Conservation (phyloP, 1,139 yeast species). For the Sugiyamaella grinbergsii region DNA sequence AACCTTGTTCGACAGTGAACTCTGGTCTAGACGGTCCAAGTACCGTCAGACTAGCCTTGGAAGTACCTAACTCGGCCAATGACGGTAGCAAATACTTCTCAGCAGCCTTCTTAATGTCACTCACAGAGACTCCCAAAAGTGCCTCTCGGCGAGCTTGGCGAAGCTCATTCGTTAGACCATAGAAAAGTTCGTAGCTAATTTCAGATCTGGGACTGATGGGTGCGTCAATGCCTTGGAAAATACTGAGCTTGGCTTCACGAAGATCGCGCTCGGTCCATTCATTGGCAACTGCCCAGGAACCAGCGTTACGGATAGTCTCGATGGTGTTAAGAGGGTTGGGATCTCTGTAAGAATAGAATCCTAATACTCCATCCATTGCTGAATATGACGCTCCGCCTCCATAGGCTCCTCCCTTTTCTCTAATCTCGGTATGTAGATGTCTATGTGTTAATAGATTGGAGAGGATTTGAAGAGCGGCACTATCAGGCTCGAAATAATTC, state of each 20-base stretch:
- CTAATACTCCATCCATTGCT: constrained; percentile 77
- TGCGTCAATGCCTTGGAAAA: constrained; percentile 90
- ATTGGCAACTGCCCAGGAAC: constrained; percentile 55
- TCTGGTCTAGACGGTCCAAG: constrained; percentile 53
- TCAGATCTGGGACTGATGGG: constrained; percentile 82
- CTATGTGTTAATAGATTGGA: constrained; percentile 81
- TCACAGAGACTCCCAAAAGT: constrained; percentile 62
- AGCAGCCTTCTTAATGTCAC: constrained; percentile 65
- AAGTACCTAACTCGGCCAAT: constrained; percentile 28
- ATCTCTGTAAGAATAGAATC: constrained; percentile 89
- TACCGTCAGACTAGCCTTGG: constrained; percentile 47
- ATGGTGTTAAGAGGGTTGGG: constrained; percentile 80
- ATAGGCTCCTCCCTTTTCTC: constrained; percentile 97
- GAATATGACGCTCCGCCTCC: constrained; percentile 92
- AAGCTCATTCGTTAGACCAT: constrained; percentile 76
- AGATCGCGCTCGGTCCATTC: constrained; percentile 62
- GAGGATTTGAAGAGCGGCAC: constrained; percentile 81
- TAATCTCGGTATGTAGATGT: constrained; percentile 81
- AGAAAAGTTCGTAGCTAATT: constrained; percentile 65
- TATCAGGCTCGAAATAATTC: constrained; percentile 67
- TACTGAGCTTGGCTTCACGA: constrained; percentile 84
- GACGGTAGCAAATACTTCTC: constrained; percentile 55
- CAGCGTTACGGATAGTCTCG: constrained; percentile 60
- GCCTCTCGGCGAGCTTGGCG: constrained; percentile 77
- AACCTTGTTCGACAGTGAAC: constrained; percentile 45